Evolutionary conservation across 805 yeast genomes (phyloP).

Genomic region (Saturnispora saitoi): DNA sequence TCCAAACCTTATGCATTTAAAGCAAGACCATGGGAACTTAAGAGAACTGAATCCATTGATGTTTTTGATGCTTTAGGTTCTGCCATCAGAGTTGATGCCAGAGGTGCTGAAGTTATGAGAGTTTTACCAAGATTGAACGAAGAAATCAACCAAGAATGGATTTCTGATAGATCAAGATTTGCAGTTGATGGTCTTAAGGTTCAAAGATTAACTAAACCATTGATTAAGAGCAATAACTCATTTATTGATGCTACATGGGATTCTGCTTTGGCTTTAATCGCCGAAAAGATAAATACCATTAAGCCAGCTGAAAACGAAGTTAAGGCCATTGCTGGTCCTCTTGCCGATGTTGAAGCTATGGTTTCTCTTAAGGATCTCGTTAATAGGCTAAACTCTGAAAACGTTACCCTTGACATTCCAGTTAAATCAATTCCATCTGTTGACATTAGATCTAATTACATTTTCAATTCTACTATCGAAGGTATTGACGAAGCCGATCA

Average conservation of each 20-base stretch:
- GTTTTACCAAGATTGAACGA: conserved; percentile 80
- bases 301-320: conserved; percentile 61
- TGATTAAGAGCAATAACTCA: conserved; percentile 58
- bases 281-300: conserved; percentile 47
- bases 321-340: conserved; percentile 76
- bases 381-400: conserved; percentile 73
- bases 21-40: conserved; percentile 90
- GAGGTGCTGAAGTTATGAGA: conserved; percentile 84
- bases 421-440: conserved; percentile 54
- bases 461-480: conserved; percentile 69
- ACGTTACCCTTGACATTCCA: conserved; percentile 63
- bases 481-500: conserved; percentile 81
- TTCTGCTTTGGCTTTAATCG: conserved; percentile 66
- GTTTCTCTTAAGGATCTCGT: conserved; percentile 74
- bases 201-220: conserved; percentile 76
- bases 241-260: conserved; percentile 82
- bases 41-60: conserved; percentile 80
- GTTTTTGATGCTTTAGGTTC: conserved; percentile 80
- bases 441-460: conserved; percentile 69
- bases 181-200: conserved; percentile 81
- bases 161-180: conserved; percentile 77
- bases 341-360: conserved; percentile 74
- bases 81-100: conserved; percentile 73
- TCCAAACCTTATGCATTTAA: conserved; percentile 87
- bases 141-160: conserved; percentile 87